Percentiles rank a stretch among this genome's conserved stretches.
phyloP scores from a whole-genome alignment of 2,329 filamentous ascomycete species.

The Curvularia sp. region DNA sequence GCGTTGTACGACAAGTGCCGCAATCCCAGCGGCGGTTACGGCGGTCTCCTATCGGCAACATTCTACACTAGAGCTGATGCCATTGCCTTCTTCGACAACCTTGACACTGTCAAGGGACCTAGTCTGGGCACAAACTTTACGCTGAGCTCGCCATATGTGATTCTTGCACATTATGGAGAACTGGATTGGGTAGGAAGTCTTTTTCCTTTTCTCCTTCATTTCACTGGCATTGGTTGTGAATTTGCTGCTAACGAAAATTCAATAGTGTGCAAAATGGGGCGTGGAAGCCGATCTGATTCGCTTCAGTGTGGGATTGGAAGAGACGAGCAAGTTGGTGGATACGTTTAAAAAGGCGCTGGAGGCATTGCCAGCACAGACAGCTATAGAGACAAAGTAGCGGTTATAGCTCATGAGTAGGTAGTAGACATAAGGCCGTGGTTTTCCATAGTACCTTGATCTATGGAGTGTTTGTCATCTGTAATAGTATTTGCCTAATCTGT shows the following conservation, averaged over 20 bases:
- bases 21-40: slow-evolving; percentile 80
- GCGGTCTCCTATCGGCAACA: slow-evolving; percentile 84
- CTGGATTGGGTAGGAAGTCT: slow-evolving; percentile 81
- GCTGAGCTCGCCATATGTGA: slow-evolving; percentile 85
- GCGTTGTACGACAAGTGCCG: slow-evolving; percentile 80
- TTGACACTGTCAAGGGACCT: slow-evolving; percentile 91
- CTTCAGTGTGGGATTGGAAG: slow-evolving; percentile 89
- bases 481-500: background rate
- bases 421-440: background rate
- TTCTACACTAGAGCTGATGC: slow-evolving; percentile 76
- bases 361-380: slow-evolving; percentile 52
- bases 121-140: slow-evolving; percentile 98
- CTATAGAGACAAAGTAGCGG: background rate
- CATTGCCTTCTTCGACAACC: slow-evolving; percentile 80
- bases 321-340: slow-evolving; percentile 68
- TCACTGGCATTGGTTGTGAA: background rate
- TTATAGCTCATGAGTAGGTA: background rate
- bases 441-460: background rate
- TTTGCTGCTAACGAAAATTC: slow-evolving; percentile 4
- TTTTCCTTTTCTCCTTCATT: slow-evolving; percentile 11
- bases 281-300: slow-evolving; percentile 82
- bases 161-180: slow-evolving; percentile 90
- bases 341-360: slow-evolving; percentile 74
- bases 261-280: slow-evolving; percentile 74
- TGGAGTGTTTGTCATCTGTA: background rate